Conservation (phyloP, 352 stramenopile genomes). For the Blastocystis sp. region DNA sequence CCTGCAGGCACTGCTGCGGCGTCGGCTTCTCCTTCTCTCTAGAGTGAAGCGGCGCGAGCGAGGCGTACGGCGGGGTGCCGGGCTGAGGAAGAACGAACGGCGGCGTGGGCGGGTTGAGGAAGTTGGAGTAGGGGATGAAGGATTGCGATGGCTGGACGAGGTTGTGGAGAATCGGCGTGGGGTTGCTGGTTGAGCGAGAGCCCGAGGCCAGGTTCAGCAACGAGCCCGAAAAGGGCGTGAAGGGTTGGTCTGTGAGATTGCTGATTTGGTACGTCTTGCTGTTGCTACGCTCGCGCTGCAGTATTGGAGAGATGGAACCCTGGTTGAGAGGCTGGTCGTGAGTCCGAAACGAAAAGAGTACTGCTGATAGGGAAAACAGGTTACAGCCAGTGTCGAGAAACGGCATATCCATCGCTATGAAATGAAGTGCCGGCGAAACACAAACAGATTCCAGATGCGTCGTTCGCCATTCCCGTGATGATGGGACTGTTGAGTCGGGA, state of each 20-base stretch:
- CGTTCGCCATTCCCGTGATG: conserved; percentile 2
- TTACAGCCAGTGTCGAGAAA: neutral
- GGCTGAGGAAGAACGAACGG: neutral
- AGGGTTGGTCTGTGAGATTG: neutral
- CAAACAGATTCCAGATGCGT: neutral
- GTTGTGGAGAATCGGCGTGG: neutral
- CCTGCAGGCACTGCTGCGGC: neutral
- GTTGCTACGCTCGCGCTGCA: neutral
- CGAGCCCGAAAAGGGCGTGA: neutral
- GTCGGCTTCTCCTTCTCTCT: neutral
- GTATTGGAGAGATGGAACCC: neutral
- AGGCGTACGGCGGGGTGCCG: neutral
- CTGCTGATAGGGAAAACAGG: neutral
- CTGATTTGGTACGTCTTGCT: neutral
- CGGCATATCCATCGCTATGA: conserved; percentile 53
- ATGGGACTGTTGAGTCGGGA: conserved; percentile 62
- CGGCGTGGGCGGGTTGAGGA: neutral
- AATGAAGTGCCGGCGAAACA: neutral
- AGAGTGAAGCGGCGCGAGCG: neutral
- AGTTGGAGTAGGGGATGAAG: neutral
- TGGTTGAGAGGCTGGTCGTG: neutral
- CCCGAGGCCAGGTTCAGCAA: neutral
- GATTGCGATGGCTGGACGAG: conserved; percentile 2
- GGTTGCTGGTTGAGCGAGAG: too few species aligned
- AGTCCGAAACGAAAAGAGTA: neutral